phyloP scores from a whole-genome alignment of 2,329 filamentous ascomycete species.

The Hypoxylon sp. region DNA sequence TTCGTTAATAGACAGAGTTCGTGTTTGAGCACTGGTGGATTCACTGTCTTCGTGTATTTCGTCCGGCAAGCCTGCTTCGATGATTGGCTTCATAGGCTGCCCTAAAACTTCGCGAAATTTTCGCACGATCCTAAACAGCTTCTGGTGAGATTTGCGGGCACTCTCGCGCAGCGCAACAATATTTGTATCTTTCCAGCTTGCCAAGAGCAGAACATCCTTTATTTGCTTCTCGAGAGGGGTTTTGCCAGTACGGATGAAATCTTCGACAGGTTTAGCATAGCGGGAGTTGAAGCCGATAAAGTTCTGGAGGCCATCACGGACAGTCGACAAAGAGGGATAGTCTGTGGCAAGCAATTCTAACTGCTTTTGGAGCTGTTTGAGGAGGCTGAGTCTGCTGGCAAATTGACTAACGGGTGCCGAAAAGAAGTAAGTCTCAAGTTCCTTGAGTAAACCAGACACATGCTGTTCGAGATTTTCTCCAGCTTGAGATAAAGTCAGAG shows the following conservation, averaged over 20 bases:
- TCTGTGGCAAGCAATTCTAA: conserved; percentile 68
- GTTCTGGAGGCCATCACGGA: conserved; percentile 74
- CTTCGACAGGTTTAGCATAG: conserved; percentile 71
- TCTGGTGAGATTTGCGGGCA: conserved; percentile 87
- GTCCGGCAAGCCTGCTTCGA: conserved; percentile 67
- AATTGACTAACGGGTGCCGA: conserved; percentile 85
- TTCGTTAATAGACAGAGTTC: conserved; percentile 47
- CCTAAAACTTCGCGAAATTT: conserved; percentile 86
- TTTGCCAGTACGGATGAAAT: conserved; percentile 72
- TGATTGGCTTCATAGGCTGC: conserved; percentile 74
- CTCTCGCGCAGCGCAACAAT: conserved; percentile 89
- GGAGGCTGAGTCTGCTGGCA: conserved; percentile 72
- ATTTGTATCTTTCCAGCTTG: conserved; percentile 98
- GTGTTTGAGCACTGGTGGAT: conserved; percentile 22
- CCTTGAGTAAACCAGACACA: conserved; percentile 73
- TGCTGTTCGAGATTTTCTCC: conserved; percentile 69
- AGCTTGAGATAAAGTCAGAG: conserved; percentile 69
- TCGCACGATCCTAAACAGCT: conserved; percentile 87
- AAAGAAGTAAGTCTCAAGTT: conserved; percentile 80
- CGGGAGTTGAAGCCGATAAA: conserved; percentile 79
- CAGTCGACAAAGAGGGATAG: conserved; percentile 62
- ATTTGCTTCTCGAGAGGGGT: conserved; percentile 85
- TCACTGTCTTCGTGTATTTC: conserved; percentile 40
- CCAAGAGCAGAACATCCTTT: conserved; percentile 89
- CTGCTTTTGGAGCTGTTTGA: conserved; percentile 71